Conservation (phyloP, 345 rosid species). For the Brassica napus region DNA sequence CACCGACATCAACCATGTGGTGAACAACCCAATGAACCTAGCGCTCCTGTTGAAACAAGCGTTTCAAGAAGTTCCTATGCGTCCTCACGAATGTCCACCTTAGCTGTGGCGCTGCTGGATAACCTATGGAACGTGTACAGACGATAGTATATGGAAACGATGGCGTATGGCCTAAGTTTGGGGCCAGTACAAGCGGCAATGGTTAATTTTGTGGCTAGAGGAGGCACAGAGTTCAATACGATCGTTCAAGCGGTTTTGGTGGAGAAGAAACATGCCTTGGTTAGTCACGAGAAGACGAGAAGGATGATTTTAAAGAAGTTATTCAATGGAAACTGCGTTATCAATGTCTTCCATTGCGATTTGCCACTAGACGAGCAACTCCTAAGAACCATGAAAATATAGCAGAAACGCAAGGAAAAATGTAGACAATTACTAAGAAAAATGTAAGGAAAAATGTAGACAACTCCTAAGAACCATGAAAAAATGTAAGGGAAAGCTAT, state of each 20-base stretch:
- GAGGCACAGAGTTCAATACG: constrained; percentile 55
- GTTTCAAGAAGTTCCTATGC: too few species aligned
- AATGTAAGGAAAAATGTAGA: background rate
- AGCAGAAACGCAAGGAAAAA: background rate
- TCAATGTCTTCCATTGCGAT: background rate
- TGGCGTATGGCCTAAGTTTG: constrained; percentile 35
- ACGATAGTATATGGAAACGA: constrained; percentile 64
- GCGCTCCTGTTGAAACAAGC: too few species aligned
- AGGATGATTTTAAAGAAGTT: background rate
- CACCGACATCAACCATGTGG: background rate
- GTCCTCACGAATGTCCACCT: too few species aligned
- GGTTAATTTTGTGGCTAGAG: constrained; percentile 54
- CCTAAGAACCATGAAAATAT: background rate
- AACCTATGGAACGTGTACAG: constrained; percentile 42
- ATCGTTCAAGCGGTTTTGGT: constrained; percentile 69
- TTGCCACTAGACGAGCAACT: background rate
- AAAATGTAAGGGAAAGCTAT: background rate
- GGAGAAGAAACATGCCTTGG: constrained; percentile 24
- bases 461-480: background rate
- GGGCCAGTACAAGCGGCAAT: constrained; percentile 91
- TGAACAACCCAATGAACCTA: too few species aligned
- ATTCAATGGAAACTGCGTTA: background rate
- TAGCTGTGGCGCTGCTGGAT: too few species aligned
- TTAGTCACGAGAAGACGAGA: constrained; percentile 8
- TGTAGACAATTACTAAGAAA: background rate